Conservation (phyloP, 139 green algal genomes). For the Coelastrella sp. region DNA sequence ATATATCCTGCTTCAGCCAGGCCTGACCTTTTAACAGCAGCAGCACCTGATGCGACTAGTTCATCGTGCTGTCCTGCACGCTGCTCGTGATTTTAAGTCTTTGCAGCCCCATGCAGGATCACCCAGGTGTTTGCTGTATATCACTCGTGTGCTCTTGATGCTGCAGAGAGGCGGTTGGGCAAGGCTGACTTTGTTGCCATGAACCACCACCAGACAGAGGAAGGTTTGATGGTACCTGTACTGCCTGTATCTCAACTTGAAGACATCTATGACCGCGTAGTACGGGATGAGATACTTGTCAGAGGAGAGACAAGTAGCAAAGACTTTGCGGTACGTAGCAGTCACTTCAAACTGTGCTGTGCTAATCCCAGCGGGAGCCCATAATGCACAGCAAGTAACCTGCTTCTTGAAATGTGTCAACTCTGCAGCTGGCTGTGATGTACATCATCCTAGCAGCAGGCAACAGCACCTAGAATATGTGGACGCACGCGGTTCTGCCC, state of each 20-base stretch:
- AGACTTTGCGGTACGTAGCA: slow-evolving; percentile 15
- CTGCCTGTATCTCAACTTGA: slow-evolving; percentile 80
- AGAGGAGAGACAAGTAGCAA: slow-evolving; percentile 15
- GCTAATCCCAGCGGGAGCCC: too few species aligned
- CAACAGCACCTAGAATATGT: background rate
- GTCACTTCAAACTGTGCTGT: too few species aligned
- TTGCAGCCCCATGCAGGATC: too few species aligned
- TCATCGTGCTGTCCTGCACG: too few species aligned
- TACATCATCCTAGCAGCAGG: background rate
- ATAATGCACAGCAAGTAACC: too few species aligned
- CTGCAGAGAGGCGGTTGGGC: slow-evolving; percentile 78
- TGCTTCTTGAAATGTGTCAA: too few species aligned
- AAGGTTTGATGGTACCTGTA: slow-evolving; percentile 73
- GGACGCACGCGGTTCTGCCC: background rate
- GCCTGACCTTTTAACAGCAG: too few species aligned
- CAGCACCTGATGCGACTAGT: too few species aligned
- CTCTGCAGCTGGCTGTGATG: too few species aligned
- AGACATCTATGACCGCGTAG: slow-evolving; percentile 85
- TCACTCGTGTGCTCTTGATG: background rate
- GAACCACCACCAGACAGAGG: slow-evolving; percentile 64
- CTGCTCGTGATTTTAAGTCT: too few species aligned
- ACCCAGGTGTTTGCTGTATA: background rate
- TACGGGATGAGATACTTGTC: slow-evolving; percentile 75
- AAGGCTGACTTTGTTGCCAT: slow-evolving; percentile 89
- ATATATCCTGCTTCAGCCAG: too few species aligned